Evolutionary conservation across 2,329 filamentous ascomycete species (phyloP).

Genomic region (Xylariaceae sp.): DNA sequence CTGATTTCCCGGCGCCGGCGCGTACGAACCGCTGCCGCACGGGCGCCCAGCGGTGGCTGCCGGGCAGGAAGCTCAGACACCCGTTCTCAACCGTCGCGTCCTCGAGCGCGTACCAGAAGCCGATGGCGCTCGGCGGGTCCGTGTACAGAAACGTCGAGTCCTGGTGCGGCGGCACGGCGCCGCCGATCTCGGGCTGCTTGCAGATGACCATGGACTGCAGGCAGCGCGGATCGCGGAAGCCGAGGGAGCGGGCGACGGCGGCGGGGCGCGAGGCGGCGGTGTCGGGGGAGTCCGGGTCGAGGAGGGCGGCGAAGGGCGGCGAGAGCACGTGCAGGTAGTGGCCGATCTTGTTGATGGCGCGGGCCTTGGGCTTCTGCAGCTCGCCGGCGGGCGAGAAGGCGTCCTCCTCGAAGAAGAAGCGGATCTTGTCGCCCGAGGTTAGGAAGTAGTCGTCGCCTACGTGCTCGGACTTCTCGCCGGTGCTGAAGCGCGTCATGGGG

Average conservation of each 20-base stretch:
- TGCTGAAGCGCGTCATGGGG: constrained; percentile 91
- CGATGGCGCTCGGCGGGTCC: constrained; percentile 79
- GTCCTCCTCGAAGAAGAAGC: constrained; percentile 97
- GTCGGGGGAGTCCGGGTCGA: constrained; percentile 47
- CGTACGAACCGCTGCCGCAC: constrained; percentile 74
- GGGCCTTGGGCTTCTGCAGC: constrained; percentile 73
- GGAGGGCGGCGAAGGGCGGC: constrained; percentile 58
- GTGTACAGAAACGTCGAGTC: constrained; percentile 93
- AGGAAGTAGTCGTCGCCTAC: constrained; percentile 96
- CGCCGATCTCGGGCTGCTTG: constrained; percentile 96
- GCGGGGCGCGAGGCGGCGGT: constrained; percentile 40
- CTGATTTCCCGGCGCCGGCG: constrained; percentile 37
- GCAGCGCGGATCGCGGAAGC: constrained; percentile 69
- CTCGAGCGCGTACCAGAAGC: constrained; percentile 97
- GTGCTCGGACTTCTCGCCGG: constrained; percentile 69
- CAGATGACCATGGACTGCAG: constrained; percentile 98
- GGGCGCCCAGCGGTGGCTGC: constrained; percentile 68
- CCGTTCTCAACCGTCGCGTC: constrained; percentile 85
- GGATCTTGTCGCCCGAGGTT: constrained; percentile 80
- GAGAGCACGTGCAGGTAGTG: constrained; percentile 71
- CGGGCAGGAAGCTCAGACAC: constrained; percentile 79
- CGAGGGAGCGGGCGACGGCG: constrained; percentile 65
- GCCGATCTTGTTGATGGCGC: constrained; percentile 85
- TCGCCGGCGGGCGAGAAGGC: constrained; percentile 65
- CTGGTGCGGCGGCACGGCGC: constrained; percentile 84